Evolutionary conservation across 257 asterid species (phyloP), one percentile per base, ranked within the genome.

Genomic region (Solanum etuberosum): DNA sequence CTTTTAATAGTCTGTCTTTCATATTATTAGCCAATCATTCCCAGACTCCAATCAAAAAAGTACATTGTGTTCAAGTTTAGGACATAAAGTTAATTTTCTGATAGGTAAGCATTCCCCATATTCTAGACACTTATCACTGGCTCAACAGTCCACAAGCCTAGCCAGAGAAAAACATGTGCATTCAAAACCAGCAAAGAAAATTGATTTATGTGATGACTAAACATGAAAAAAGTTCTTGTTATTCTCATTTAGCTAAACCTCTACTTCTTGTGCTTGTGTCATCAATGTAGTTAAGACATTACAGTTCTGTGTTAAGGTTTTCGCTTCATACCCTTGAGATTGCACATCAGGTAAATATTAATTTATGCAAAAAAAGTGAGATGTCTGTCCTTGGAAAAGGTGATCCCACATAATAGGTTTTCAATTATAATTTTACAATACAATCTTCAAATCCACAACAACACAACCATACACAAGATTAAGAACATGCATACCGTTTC

Each of bases 401-500:
- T 76, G 83, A 34, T 74, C n/a, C 32, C 83, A 74, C 1, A 11
- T 74, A 6, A 38, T 23, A 74, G 57, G 32, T 74, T 10, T 5
- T 37, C 11, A 9, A 23, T 23, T 76, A 40, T 76, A 40, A 40
- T 76, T 73, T 73, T 70, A n/a, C n/a, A 10, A 57, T 72, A 74
- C 32, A 51, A n/a, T 54, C 83, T 51, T 51, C 54, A 74, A 74
- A 71, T 74, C 65, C 54, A 77, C 25, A 77, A 54, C 7, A n/a
- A 86, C n/a, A 35, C 80, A 88, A 8, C 27, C 38, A 86, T 83
- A 46, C 29, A 81, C 68, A 80, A 29, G 68, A 81, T 81, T 48
- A 81, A 85, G 37, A 80, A 88, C 65, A 82, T 31, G 25, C 40
- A 85, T 96, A 97, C 99, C 98, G 93, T 94, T 91, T 97, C 99